Conservation (phyloP, 2,329 filamentous ascomycete species). For the Colletotrichum sp. region DNA sequence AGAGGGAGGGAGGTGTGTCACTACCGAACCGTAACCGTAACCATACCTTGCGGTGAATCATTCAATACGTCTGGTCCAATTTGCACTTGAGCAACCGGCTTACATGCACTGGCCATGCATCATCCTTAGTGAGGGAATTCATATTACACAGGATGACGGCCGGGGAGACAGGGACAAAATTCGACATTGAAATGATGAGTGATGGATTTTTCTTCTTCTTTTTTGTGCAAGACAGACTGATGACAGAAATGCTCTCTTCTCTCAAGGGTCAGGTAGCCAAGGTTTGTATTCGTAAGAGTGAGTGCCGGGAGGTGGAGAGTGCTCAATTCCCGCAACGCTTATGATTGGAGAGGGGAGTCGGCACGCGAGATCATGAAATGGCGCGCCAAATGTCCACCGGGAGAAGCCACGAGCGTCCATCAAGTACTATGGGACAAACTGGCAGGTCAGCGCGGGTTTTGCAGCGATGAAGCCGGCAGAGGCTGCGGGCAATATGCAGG, state of each 20-base stretch:
- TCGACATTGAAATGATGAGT: background rate
- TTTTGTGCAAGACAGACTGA: background rate
- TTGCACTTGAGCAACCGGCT: background rate
- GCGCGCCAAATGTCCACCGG: background rate
- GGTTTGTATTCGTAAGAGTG: background rate
- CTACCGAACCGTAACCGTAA: background rate
- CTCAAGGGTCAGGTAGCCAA: background rate
- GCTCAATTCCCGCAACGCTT: background rate
- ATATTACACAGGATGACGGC: background rate
- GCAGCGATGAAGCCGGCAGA: background rate
- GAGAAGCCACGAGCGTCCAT: background rate
- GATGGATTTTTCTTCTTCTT: background rate
- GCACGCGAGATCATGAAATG: background rate
- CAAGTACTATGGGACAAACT: background rate
- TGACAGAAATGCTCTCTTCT: background rate
- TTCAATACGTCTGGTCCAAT: background rate
- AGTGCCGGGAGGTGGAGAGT: background rate
- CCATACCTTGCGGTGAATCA: background rate
- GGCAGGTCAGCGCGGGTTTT: background rate
- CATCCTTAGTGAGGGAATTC: background rate
- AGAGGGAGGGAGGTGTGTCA: background rate
- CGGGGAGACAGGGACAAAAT: background rate
- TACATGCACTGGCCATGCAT: background rate
- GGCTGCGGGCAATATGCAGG: background rate
- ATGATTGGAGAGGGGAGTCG: background rate